A percentile compares a stretch with the other conserved stretches of the same genome.
These are phyloP conservation scores for Hypoxylon subgilvum DNA, from an alignment of 495 filamentous ascomycete genomes.

Conservation along the genomic window DNA sequence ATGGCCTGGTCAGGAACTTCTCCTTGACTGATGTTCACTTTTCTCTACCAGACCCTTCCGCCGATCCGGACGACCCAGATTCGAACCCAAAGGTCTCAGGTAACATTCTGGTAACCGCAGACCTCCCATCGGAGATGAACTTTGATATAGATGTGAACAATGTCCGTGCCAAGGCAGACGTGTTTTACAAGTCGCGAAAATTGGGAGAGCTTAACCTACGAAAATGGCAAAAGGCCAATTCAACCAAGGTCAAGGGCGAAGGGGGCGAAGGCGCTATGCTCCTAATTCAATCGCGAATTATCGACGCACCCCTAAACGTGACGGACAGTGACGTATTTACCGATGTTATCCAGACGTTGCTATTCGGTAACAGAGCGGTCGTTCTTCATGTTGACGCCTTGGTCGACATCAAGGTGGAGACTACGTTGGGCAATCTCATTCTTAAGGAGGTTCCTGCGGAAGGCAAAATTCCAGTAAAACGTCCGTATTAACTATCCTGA, in stretches of 20 bases:
- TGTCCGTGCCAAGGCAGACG: conserved; percentile 76
- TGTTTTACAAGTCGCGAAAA: conserved; percentile 74
- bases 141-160: conserved; percentile 75
- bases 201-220: conserved; percentile 77
- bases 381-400: conserved; percentile 74
- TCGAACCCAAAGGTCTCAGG: conserved; percentile 80
- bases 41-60: conserved; percentile 75
- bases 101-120: conserved; percentile 75
- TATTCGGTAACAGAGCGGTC: conserved; percentile 72
- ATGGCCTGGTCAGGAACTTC: conserved; percentile 83
- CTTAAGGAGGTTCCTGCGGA: conserved; percentile 83
- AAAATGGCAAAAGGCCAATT: conserved; percentile 85
- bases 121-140: conserved; percentile 82
- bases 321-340: conserved; percentile 77
- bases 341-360: conserved; percentile 72
- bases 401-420: conserved; percentile 81
- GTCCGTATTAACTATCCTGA: conserved; percentile 63
- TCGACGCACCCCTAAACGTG: conserved; percentile 79
- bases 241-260: conserved; percentile 65
- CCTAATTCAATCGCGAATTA: conserved; percentile 72
- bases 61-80: conserved; percentile 75
- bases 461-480: conserved; percentile 85
- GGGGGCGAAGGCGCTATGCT: conserved; percentile 62
- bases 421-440: conserved; percentile 76
- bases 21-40: conserved; percentile 84